Percentiles rank a stretch among this genome's conserved stretches.
These are phyloP conservation scores for Bodo saltans DNA, from an alignment of 78 protist genomes.

Conservation along the genomic window DNA sequence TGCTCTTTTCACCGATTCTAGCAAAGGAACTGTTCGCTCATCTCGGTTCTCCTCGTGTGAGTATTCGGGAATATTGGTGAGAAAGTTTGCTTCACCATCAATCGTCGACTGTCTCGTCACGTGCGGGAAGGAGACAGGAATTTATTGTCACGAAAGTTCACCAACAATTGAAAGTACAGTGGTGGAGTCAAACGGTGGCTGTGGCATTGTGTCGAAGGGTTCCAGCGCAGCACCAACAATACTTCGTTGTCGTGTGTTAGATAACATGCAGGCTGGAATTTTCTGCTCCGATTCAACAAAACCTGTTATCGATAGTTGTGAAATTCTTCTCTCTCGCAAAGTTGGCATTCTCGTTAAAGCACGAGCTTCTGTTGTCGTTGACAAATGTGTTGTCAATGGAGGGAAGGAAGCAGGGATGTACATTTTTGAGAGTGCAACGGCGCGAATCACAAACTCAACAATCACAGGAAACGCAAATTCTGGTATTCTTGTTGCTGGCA, in stretches of 20 bases:
- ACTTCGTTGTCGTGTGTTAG: not conserved
- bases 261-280: constrained; percentile 15
- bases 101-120: too few species aligned
- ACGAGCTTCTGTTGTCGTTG: constrained; percentile 6
- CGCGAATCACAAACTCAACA: not conserved
- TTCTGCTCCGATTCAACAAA: constrained; percentile 18
- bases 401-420: constrained; percentile 37
- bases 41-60: too few species aligned
- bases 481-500: constrained; percentile 11
- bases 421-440: constrained; percentile 21
- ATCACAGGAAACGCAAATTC: constrained; percentile 15
- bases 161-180: too few species aligned
- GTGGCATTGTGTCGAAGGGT: constrained; percentile 36
- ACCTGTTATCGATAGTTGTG: not conserved
- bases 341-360: constrained; percentile 15
- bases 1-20: too few species aligned
- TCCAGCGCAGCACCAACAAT: constrained; percentile 24
- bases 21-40: too few species aligned
- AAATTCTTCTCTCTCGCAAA: not conserved
- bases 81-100: too few species aligned
- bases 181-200: constrained; percentile 29
- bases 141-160: too few species aligned
- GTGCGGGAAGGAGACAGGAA: too few species aligned
- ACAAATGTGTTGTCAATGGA: not conserved
- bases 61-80: too few species aligned